Base-by-base conservation (phyloP, 2,329 filamentous ascomycete species). In the Tolypocladium tropicale region DNA sequence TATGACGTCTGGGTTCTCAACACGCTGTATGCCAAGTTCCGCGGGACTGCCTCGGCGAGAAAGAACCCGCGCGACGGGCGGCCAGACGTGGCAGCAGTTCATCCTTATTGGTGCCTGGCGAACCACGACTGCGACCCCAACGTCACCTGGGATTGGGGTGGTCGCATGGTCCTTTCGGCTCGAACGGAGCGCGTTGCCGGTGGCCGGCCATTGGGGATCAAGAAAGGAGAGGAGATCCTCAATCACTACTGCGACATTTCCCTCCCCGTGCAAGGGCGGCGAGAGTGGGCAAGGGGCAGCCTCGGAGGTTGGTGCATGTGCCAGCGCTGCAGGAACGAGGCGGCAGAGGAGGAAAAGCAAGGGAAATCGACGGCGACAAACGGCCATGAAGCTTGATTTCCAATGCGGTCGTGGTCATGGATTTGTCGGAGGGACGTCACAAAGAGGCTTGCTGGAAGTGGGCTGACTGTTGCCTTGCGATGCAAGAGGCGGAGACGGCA, bases 91-190 rank as follows among this genome's bases (percentile, higher is more conserved):
- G 90, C 90, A 32, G 93, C 93, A 32, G 92, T 97, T 32, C 92
- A 97, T 72, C 91, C 93, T 2, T 84, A 95, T 63, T 99, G 94
- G 91, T 97, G 92, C 72, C 78, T 97, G 33, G 92, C 93, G 32
- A 99, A 99, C 66, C 94, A 99, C 69, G 90, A 91, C 69, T 99
- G 94, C 72, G 85, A 96, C 67, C 94, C 94, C 10, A 96, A 96
- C 69, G 91, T 97, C 41, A 82, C 82, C 4, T 99, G 94, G 94
- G 89, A 95, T 65, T 96, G 92, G 90, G 85, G 87, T 32, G 89
- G 88, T 1, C 80, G 80, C 54, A 92, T 94, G 80, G 80, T 82
- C 37, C 82, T 94, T 58, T 83, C 77, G 76, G 82, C 83, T 2
- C 76, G 84, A 52, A 75, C 83, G 59, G 73, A 78, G 60, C 75